These are phyloP conservation scores for Codiaeum variegatum DNA, from an alignment of 441 rosid genomes.

Conservation along the genomic window DNA sequence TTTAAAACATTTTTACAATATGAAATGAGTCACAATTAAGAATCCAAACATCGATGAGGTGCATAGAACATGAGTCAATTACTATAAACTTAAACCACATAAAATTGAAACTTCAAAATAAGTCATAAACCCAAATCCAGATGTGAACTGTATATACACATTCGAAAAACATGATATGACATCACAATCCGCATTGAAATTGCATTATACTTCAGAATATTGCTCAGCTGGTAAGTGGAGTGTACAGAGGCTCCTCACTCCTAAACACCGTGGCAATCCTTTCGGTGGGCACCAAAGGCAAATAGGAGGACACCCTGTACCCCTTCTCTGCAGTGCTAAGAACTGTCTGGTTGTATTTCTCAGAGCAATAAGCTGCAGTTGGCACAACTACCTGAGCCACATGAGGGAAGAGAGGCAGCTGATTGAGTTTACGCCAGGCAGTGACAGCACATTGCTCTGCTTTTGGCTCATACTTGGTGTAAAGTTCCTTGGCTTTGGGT, in stretches of 20 bases:
- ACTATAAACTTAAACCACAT: too few relatives aligned
- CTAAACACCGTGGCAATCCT: slow-evolving; percentile 69
- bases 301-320: slow-evolving; percentile 57
- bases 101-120: too few relatives aligned
- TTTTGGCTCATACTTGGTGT: slow-evolving; percentile 75
- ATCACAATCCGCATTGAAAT: too few relatives aligned
- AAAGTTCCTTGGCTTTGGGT: slow-evolving; percentile 75
- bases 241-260: slow-evolving; percentile 30
- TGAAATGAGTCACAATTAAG: too few relatives aligned
- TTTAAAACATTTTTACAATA: too few relatives aligned
- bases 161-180: too few relatives aligned
- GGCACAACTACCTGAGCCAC: slow-evolving; percentile 76
- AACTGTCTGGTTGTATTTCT: slow-evolving; percentile 78
- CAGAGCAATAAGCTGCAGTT: slow-evolving; percentile 71
- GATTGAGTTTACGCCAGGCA: slow-evolving; percentile 77
- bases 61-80: too few relatives aligned
- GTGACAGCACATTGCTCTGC: slow-evolving; percentile 79
- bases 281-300: slow-evolving; percentile 85
- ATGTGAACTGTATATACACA: too few relatives aligned
- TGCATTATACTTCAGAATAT: not conserved
- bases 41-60: too few relatives aligned
- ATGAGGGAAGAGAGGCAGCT: slow-evolving; percentile 75
- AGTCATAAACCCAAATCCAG: too few relatives aligned
- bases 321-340: slow-evolving; percentile 67
- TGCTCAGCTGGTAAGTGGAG: slow-evolving; percentile 31